phyloP scores from a whole-genome alignment of 352 stramenopile species.

The Phytophthora pini region DNA sequence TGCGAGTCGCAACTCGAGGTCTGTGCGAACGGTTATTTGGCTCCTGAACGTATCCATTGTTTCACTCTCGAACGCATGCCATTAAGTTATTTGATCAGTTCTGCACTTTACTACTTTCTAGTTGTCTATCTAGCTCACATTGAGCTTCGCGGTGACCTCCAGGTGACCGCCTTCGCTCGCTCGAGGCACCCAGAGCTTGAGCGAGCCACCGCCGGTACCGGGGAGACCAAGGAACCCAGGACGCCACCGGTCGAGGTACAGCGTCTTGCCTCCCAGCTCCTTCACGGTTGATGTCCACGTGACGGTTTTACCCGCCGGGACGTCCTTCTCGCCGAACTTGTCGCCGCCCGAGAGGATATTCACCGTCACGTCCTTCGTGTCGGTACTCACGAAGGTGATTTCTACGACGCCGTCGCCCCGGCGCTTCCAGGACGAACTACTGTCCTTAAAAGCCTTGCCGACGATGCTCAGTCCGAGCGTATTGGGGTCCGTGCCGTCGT shows the following conservation, averaged over 20 bases:
- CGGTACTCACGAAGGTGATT: conserved; percentile 49
- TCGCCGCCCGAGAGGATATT: conserved; percentile 38
- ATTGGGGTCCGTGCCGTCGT: conserved; percentile 48
- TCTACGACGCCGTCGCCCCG: conserved; percentile 48
- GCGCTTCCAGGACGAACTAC: conserved; percentile 50
- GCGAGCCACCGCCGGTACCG: conserved; percentile 32
- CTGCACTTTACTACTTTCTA: conserved; percentile 26
- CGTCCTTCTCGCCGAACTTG: conserved; percentile 50
- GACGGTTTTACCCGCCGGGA: conserved; percentile 34
- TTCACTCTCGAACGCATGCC: conserved; percentile 10
- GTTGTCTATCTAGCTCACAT: conserved; percentile 31
- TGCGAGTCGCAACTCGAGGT: too few species aligned
- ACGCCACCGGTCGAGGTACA: conserved; percentile 39
- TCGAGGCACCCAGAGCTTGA: conserved; percentile 38
- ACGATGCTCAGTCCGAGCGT: conserved; percentile 49
- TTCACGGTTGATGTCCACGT: conserved; percentile 35
- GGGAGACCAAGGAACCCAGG: conserved; percentile 35
- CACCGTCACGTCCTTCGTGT: conserved; percentile 39
- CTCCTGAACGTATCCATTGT: not conserved
- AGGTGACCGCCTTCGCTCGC: conserved; percentile 36
- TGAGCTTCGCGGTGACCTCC: conserved; percentile 27
- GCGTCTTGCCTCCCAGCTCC: conserved; percentile 30
- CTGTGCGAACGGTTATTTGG: too few species aligned
- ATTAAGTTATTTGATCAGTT: conserved; percentile 33
- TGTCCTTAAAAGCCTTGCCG: conserved; percentile 51